Conservation (phyloP, 208 protist genomes). For the Trypanosoma theileri region DNA sequence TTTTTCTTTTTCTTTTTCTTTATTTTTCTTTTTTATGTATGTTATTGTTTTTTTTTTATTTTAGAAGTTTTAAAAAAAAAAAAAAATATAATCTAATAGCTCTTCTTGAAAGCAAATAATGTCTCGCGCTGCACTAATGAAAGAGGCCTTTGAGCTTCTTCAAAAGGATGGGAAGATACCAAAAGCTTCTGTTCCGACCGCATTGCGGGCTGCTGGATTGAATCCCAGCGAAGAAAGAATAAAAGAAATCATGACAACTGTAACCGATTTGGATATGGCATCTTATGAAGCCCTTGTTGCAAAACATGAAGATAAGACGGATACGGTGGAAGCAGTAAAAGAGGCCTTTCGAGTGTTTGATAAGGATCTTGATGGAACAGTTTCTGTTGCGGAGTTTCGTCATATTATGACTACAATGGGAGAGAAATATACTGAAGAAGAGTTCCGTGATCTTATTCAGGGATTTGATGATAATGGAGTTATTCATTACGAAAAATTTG, state of each 20-base stretch:
- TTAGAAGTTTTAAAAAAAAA: neutral
- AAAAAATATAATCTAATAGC: constrained; percentile 6
- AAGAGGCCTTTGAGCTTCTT: constrained; percentile 88
- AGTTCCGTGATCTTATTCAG: constrained; percentile 92
- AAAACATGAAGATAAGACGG: constrained; percentile 87
- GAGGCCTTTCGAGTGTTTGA: constrained; percentile 97
- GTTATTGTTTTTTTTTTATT: constrained; percentile 13
- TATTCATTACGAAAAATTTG: constrained; percentile 91
- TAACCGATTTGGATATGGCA: constrained; percentile 80
- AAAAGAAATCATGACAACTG: constrained; percentile 81
- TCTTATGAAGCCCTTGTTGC: constrained; percentile 80
- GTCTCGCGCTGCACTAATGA: constrained; percentile 74
- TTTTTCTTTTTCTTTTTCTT: constrained; percentile 15
- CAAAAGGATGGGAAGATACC: constrained; percentile 90
- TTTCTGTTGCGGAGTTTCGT: constrained; percentile 94
- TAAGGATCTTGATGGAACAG: constrained; percentile 94
- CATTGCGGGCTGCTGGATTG: constrained; percentile 82
- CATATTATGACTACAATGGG: constrained; percentile 97
- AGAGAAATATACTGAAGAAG: constrained; percentile 95
- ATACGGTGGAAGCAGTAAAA: constrained; percentile 93
- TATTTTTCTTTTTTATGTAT: neutral
- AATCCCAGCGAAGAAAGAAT: constrained; percentile 93
- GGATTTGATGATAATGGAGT: constrained; percentile 89
- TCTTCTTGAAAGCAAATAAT: constrained; percentile 26
- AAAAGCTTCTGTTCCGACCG: constrained; percentile 81